A percentile compares a stretch with the other conserved stretches of the same genome.
Evolutionary conservation across 352 stramenopile genomes (phyloP).

Genomic region (Globisporangium polare): DNA sequence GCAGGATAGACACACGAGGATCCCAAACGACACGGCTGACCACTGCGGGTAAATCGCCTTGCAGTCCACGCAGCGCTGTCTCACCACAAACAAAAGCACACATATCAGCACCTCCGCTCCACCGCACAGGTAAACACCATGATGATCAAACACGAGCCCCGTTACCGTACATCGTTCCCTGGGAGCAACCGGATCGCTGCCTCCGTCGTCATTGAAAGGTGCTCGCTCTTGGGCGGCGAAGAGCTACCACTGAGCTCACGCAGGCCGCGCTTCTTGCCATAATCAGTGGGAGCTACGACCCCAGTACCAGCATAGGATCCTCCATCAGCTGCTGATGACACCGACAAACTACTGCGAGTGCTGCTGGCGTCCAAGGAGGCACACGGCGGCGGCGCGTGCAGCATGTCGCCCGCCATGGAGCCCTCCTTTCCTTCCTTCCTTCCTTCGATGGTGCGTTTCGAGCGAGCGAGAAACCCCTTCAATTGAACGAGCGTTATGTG

Average conservation of each 20-base stretch:
- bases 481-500: not conserved
- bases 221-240: constrained; percentile 14
- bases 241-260: not conserved
- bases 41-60: constrained; percentile 78
- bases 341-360: not conserved
- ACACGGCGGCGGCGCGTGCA: not conserved
- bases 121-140: not conserved
- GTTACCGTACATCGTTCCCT: constrained; percentile 67
- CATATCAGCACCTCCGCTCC: not conserved
- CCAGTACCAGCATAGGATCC: not conserved
- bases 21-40: constrained; percentile 79
- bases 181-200: constrained; percentile 58
- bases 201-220: constrained; percentile 47
- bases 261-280: not conserved
- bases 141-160: not conserved
- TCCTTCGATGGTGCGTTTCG: not conserved
- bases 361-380: not conserved
- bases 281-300: not conserved
- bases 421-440: not conserved
- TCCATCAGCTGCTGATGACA: not conserved
- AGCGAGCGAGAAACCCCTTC: not conserved
- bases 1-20: constrained; percentile 74
- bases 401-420: not conserved
- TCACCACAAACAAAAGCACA: not conserved
- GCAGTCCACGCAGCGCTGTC: constrained; percentile 79